Evolutionary conservation across 2,329 filamentous ascomycete genomes (phyloP).

Genomic region (Seiridium unicorne): DNA sequence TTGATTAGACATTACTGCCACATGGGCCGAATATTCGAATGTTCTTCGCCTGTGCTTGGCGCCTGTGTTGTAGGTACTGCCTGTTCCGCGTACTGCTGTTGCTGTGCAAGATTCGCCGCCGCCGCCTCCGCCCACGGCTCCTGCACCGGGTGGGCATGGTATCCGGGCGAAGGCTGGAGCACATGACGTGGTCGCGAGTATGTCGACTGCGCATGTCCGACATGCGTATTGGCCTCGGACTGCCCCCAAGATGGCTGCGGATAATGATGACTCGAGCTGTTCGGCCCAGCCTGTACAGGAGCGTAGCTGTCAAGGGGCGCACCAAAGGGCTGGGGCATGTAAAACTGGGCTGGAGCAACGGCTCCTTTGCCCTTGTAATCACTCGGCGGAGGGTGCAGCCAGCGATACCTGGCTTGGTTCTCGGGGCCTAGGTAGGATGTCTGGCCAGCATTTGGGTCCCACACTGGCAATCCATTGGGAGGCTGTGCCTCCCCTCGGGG

Average conservation of each 20-base stretch:
- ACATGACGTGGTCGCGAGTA: background rate
- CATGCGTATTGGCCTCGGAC: background rate
- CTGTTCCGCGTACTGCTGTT: background rate
- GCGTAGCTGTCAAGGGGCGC: background rate
- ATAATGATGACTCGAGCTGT: background rate
- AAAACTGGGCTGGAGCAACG: background rate
- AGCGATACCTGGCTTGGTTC: conserved; percentile 30
- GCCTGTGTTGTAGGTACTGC: background rate
- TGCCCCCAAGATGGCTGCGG: background rate
- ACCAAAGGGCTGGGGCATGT: background rate
- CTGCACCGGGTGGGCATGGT: background rate
- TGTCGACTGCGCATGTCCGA: background rate
- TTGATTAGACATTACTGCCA: background rate
- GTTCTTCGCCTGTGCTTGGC: background rate
- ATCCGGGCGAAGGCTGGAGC: background rate
- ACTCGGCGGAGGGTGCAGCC: conserved; percentile 14
- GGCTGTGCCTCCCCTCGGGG: conserved; percentile 65
- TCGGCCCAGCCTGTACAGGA: background rate
- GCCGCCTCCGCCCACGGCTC: conserved; percentile 4
- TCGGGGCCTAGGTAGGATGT: conserved; percentile 32
- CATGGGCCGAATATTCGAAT: background rate
- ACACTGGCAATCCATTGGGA: conserved; percentile 57
- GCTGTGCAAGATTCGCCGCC: background rate
- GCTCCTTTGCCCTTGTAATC: conserved; percentile 1
- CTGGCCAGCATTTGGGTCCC: conserved; percentile 44